These are phyloP conservation scores for Stagonosporopsis rhizophila DNA, from an alignment of 2,329 filamentous ascomycete species.

Conservation along the genomic window DNA sequence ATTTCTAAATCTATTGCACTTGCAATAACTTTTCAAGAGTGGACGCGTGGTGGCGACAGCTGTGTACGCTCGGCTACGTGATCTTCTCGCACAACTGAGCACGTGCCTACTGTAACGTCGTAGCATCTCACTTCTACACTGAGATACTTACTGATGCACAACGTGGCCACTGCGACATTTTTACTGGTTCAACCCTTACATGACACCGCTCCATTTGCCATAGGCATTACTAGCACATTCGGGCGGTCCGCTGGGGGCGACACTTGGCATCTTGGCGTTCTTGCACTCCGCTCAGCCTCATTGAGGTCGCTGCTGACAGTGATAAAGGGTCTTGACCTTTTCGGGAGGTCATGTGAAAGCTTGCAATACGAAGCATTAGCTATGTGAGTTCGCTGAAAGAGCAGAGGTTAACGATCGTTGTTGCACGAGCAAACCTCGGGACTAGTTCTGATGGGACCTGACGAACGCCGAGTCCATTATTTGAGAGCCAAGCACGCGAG, in stretches of 20 bases:
- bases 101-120: neutral
- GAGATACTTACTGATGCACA: neutral
- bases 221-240: too few species aligned
- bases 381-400: neutral
- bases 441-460: neutral
- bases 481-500: slow-evolving; percentile 4
- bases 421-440: neutral
- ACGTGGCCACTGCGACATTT: neutral
- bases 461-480: neutral
- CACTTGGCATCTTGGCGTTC: slow-evolving; percentile 6
- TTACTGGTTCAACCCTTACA: neutral
- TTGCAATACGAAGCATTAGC: neutral
- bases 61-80: too few species aligned
- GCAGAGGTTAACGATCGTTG: neutral
- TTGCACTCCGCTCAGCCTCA: neutral
- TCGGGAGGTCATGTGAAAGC: too few species aligned
- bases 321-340: neutral
- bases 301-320: neutral
- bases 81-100: too few species aligned
- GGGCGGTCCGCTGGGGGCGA: neutral
- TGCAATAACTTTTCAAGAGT: too few species aligned
- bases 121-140: neutral
- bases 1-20: too few species aligned
- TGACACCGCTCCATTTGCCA: too few species aligned
- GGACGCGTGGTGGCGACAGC: too few species aligned